These are phyloP conservation scores for Agarophyton chilense DNA, from an alignment of 23 red algal genomes.

Conservation along the genomic window DNA sequence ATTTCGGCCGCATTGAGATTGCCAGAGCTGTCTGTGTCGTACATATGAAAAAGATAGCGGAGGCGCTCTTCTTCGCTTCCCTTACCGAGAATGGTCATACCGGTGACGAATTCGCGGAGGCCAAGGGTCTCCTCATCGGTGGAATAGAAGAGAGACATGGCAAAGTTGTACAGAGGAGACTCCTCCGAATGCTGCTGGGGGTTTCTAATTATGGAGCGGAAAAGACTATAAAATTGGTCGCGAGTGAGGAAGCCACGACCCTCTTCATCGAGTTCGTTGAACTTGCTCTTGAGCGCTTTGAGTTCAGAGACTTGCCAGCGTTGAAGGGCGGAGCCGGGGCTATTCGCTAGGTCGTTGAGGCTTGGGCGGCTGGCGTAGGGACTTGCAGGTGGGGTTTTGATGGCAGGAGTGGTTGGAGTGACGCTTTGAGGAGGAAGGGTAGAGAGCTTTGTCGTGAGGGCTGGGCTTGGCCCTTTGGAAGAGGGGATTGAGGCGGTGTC, in stretches of 20 bases:
- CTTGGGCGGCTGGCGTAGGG: slow-evolving; percentile 50
- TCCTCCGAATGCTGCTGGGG: slow-evolving; percentile 26
- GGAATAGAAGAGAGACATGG: slow-evolving; percentile 80
- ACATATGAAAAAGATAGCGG: slow-evolving; percentile 84
- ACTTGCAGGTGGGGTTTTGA: slow-evolving; percentile 14
- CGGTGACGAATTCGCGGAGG: slow-evolving; percentile 83
- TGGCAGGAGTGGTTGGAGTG: slow-evolving; percentile 1
- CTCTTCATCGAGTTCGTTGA: slow-evolving; percentile 58
- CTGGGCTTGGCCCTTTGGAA: slow-evolving; percentile 5
- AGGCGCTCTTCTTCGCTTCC: slow-evolving; percentile 73
- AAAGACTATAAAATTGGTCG: slow-evolving; percentile 64
- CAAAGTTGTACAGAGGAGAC: slow-evolving; percentile 62
- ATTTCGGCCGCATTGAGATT: slow-evolving; percentile 69
- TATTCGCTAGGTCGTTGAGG: slow-evolving; percentile 32
- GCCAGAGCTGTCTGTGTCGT: slow-evolving; percentile 71
- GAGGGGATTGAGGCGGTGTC: slow-evolving; percentile 19
- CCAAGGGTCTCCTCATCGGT: slow-evolving; percentile 58
- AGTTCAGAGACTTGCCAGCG: slow-evolving; percentile 45
- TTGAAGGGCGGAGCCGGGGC: slow-evolving; percentile 24
- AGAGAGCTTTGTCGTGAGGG: neutral
- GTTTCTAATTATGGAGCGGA: slow-evolving; percentile 38
- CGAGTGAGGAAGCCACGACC: slow-evolving; percentile 52
- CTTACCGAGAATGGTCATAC: slow-evolving; percentile 67
- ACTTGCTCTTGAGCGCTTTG: slow-evolving; percentile 61
- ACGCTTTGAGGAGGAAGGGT: slow-evolving; percentile 8